Evolutionary conservation across 2,329 filamentous ascomycete genomes (phyloP), one percentile per base, ranked within the genome.

Genomic region (Verticillium nonalfalfae): DNA sequence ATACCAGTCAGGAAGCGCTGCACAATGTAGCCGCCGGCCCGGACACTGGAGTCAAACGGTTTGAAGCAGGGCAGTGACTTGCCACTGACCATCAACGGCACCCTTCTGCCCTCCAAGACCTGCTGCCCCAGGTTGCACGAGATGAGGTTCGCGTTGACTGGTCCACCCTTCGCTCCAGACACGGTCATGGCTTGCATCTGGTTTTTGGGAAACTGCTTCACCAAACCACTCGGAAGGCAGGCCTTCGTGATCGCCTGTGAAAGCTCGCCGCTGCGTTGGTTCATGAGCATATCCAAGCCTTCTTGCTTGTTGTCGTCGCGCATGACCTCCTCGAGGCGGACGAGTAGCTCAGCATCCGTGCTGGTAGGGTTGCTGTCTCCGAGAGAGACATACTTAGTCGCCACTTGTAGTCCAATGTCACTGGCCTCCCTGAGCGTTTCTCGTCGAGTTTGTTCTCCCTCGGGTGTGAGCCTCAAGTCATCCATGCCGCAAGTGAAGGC

Each of bases 101-200:
- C 96, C 78, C 95, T 86, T 62, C 94, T 87, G 71, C 95, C 93
- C 82, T 99, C 95, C 69, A 99, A 77, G 78, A 97, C 92, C 73
- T 99, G 95, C 72, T 99, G 95, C 59, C 95, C 95, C 50, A 99
- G 84, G 72, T 99, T 97, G 75, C 94, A 98, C 33, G 94, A 98
- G 74, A 99, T 99, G 63, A 97, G 86, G 70, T 96, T 97, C 58
- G 95, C 95, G 73, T 99, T 99, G 75, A 99, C 95, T 69, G 85
- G 81, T 60, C 86, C 90, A 72, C 95, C 95, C 78, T 99, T 99
- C 59, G 95, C 95, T 74, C 95, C 95, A 61, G 95, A 97, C 14
- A 89, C 90, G 26, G 95, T 99, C 95, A 99, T 99, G 66, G 91
- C 87, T 80, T 99, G 95, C 94, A 99, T 99, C 76, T 98, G 94